Evolutionary conservation across 2,329 filamentous ascomycete species (phyloP), one percentile per base, ranked within the genome.

Genomic region (Penicillium fuscoglaucum): DNA sequence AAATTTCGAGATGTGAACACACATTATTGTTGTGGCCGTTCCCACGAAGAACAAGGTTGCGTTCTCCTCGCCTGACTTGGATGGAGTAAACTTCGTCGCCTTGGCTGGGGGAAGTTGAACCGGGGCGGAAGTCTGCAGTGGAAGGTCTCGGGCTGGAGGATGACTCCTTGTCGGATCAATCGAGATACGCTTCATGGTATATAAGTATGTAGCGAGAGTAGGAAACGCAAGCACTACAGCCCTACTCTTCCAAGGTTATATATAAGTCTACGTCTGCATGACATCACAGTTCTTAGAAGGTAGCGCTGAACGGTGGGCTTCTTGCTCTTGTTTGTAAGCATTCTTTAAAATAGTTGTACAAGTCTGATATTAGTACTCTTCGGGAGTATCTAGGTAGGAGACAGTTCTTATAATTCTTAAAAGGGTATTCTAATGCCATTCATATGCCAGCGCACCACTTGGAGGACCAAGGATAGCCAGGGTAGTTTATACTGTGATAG

Each of bases 71-170:
- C 67, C 72, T 17, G 59, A 24, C 17, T 60, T 66, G 2, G 70
- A 68, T 1, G 80, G 80, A 64, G 81, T 76, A 4, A 76, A 52
- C 58, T 79, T 79, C 45, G 72, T 78, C 46, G 76, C 71, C 61
- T 78, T 81, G n/a, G 79, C 74, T 9, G 70, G 61, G 8, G 80
- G 80, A 0, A 82, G 67, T 9, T 67, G 61, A 15, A 66, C 54
- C 3, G 78, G 72, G 4, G 74, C 59, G 10, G 60, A 21, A 15
- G 57, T 53, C 3, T 52, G 33, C 1, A 63, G 52, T 15, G 69
- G 62, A 6, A 74, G 58, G 56, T 80, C 72, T 31, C 77, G 74
- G 2, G 75, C 79, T 6, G 80, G 78, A 4, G 75, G 63, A 44
- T 73, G 64, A 0, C 72, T 66, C 13, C 71, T 61, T 3, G 63